Evolutionary conservation across 2,329 filamentous ascomycete genomes (phyloP), one percentile per base, ranked within the genome.

Genomic region (Pyricularia pennisetigena): DNA sequence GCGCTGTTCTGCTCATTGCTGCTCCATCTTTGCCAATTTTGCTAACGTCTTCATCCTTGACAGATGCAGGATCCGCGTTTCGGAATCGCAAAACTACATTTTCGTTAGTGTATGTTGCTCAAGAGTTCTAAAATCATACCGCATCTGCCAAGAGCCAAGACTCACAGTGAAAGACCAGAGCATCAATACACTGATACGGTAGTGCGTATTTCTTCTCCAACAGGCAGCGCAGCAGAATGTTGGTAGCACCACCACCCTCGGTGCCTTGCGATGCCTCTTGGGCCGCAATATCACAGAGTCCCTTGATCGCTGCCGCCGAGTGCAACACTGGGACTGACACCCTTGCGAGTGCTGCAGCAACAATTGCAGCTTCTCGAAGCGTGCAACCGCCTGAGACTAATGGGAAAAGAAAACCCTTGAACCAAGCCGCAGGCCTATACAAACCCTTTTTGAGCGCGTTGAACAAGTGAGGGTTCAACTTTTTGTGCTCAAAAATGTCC

Each of bases 191-290:
- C 79, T 96, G 94, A 81, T 91, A 97, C 0, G 94, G 95, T 12
- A 99, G 83, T 0, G 95, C 95, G 74, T 99, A 98, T 76, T 96
- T 96, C 85, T 99, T 99, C 79, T 97, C 94, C 4, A 99, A 82
- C 54, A 99, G 85, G 0, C 92, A 89, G 75, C 92, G 92, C 80
- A 99, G 97, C 79, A 99, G 96, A 73, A 97, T 90, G 79, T 97
- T 98, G 70, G 94, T 95, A 4, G 94, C 91, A 64, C 94, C 94
- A 23, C 93, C 94, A 64, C 91, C 91, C 78, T 97, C 94, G 5
- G 89, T 91, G 68, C 93, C 88, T 24, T 89, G 88, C 9, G 90
- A 90, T 28, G 93, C 93, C 78, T 97, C 92, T 75, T 97, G 91
- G 0, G 94, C 94, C 6, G 93, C 91, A 75, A 99, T 95, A 74